phyloP scores from a whole-genome alignment of 1,284 basidiomycete species.

The Tilletia setariae region DNA sequence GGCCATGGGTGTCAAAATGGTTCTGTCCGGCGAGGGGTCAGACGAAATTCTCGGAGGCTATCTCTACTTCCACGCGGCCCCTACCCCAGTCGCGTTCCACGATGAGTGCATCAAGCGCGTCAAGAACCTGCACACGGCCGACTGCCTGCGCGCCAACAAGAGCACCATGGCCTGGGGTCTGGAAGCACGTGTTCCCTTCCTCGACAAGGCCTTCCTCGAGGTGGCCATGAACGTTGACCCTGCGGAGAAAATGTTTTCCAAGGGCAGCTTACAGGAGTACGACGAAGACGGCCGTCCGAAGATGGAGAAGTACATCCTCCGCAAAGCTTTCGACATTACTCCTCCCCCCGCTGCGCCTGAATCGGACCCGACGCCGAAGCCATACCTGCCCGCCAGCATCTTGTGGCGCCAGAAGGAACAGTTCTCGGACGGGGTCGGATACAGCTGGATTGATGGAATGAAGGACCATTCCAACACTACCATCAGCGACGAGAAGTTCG shows the following conservation, averaged over 20 bases:
- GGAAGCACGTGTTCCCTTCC: slow-evolving; percentile 97
- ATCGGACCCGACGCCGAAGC: slow-evolving; percentile 42
- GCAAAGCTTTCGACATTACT: slow-evolving; percentile 88
- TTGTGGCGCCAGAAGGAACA: slow-evolving; percentile 99
- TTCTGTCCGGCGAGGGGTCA: slow-evolving; percentile 92
- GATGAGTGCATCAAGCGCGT: slow-evolving; percentile 92
- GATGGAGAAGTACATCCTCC: slow-evolving; percentile 75
- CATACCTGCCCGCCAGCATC: slow-evolving; percentile 89
- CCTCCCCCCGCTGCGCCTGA: slow-evolving; percentile 47
- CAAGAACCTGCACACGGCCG: slow-evolving; percentile 95
- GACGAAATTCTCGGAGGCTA: slow-evolving; percentile 99
- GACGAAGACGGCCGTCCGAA: slow-evolving; percentile 60
- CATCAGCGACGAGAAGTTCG: slow-evolving; percentile 80
- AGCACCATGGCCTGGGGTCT: slow-evolving; percentile 99
- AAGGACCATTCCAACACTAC: slow-evolving; percentile 77
- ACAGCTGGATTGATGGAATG: slow-evolving; percentile 99
- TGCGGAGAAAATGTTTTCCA: slow-evolving; percentile 83
- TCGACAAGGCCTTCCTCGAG: slow-evolving; percentile 94
- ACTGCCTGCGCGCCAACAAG: slow-evolving; percentile 99
- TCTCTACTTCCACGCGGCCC: slow-evolving; percentile 99
- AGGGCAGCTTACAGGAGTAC: slow-evolving; percentile 70
- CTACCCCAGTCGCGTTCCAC: slow-evolving; percentile 83
- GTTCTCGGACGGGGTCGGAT: slow-evolving; percentile 98
- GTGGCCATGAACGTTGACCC: slow-evolving; percentile 88
- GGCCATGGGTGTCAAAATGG: slow-evolving; percentile 99